A percentile compares a stretch with the other conserved stretches of the same genome.
Evolutionary conservation across 768 basidiomycete species (phyloP).

Genomic region (Mycena olivaceomarginata): DNA sequence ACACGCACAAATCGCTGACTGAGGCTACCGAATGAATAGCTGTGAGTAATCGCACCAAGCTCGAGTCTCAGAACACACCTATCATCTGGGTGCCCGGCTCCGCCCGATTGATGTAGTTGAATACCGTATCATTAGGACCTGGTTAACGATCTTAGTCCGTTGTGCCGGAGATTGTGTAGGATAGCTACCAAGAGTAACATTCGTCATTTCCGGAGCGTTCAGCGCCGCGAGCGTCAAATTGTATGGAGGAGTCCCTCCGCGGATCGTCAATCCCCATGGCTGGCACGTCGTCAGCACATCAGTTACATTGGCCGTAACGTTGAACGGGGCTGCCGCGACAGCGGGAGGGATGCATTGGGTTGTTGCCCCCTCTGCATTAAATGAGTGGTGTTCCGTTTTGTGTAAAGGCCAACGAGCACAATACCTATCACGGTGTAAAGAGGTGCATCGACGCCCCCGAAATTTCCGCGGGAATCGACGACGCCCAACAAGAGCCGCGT

Average conservation of each 20-base stretch:
- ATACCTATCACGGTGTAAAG: slow-evolving; percentile 61
- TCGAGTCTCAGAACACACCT: slow-evolving; percentile 52
- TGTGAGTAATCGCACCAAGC: not conserved
- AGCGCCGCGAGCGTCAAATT: slow-evolving; percentile 61
- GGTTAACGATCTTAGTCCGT: not conserved
- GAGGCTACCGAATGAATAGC: slow-evolving; percentile 52
- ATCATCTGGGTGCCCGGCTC: slow-evolving; percentile 60
- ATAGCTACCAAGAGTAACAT: slow-evolving; percentile 59
- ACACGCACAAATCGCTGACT: slow-evolving; percentile 65
- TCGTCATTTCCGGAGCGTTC: slow-evolving; percentile 62
- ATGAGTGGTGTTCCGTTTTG: not conserved
- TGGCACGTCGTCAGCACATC: slow-evolving; percentile 61
- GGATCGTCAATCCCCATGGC: slow-evolving; percentile 67
- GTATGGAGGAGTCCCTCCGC: slow-evolving; percentile 67
- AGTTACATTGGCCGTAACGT: slow-evolving; percentile 59
- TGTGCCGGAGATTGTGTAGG: not conserved
- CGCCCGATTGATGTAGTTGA: slow-evolving; percentile 66
- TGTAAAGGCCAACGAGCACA: not conserved
- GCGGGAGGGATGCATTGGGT: slow-evolving; percentile 41
- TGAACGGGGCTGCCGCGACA: slow-evolving; percentile 45
- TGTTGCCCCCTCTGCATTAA: slow-evolving; percentile 39
- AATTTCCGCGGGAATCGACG: slow-evolving; percentile 64
- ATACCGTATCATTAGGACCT: slow-evolving; percentile 54
- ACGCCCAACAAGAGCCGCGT: slow-evolving; percentile 66
- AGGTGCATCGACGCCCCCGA: slow-evolving; percentile 61